These are phyloP conservation scores for Gracilariopsis chorda DNA, from an alignment of 23 red algal species.

Conservation along the genomic window DNA sequence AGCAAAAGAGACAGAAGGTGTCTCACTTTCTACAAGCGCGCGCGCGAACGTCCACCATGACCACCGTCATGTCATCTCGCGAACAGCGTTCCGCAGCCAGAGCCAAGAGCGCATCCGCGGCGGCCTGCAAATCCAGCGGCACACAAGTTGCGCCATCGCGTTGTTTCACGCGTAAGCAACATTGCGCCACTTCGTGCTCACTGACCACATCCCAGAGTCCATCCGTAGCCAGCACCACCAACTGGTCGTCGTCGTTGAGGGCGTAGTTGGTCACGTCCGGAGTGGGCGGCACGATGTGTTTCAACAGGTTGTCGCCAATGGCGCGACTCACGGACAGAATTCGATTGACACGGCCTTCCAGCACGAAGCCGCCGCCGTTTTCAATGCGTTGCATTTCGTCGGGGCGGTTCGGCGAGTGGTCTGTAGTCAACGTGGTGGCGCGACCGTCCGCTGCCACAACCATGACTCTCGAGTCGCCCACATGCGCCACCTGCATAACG, in stretches of 20 bases:
- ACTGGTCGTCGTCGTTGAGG: conserved; percentile 20
- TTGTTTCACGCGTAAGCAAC: neutral
- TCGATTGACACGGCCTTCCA: conserved; percentile 66
- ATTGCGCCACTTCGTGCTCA: neutral
- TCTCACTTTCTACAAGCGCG: neutral
- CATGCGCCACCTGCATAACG: conserved; percentile 55
- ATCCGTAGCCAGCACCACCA: conserved; percentile 71
- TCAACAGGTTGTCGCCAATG: conserved; percentile 65
- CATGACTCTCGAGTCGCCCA: conserved; percentile 72
- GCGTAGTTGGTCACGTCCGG: conserved; percentile 46
- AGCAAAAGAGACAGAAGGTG: too few species aligned
- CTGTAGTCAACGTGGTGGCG: conserved; percentile 17
- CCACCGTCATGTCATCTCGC: conserved; percentile 60
- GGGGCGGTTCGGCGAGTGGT: conserved; percentile 32
- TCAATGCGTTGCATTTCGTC: conserved; percentile 66
- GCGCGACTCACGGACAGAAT: conserved; percentile 77
- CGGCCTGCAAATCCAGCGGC: conserved; percentile 26
- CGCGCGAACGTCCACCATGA: conserved; percentile 57
- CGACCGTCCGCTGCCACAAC: neutral
- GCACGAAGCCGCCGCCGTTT: conserved; percentile 53
- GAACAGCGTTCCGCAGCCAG: conserved; percentile 21
- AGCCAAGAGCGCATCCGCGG: conserved; percentile 36
- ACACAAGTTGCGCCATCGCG: conserved; percentile 12
- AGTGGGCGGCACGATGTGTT: conserved; percentile 56
- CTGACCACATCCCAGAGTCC: conserved; percentile 75